These are phyloP conservation scores for Cyberlindnera lachancei DNA, from an alignment of 805 yeast genomes.

Conservation along the genomic window DNA sequence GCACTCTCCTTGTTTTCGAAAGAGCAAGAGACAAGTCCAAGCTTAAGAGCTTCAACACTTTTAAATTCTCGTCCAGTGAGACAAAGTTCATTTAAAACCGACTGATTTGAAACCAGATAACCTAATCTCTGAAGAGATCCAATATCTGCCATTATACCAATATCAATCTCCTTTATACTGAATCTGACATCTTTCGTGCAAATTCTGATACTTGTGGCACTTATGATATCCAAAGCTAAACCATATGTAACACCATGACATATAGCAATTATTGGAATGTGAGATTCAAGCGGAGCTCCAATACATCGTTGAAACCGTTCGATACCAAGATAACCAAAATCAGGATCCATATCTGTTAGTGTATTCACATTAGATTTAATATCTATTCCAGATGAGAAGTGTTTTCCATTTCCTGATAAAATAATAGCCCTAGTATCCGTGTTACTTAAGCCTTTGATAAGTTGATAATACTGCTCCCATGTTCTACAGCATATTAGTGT, in stretches of 20 bases:
- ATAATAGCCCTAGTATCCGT: slow-evolving; percentile 45
- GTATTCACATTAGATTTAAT: slow-evolving; percentile 26
- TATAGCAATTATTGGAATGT: slow-evolving; percentile 58
- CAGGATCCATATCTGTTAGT: slow-evolving; percentile 14
- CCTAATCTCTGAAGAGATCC: slow-evolving; percentile 70
- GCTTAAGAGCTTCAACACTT: slow-evolving; percentile 42
- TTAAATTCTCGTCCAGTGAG: slow-evolving; percentile 53
- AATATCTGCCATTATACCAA: slow-evolving; percentile 74
- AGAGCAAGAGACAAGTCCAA: slow-evolving; percentile 50
- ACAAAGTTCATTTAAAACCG: slow-evolving; percentile 52
- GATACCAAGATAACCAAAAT: slow-evolving; percentile 31
- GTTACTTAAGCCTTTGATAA: slow-evolving; percentile 36
- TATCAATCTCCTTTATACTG: slow-evolving; percentile 60
- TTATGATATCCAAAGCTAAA: slow-evolving; percentile 58
- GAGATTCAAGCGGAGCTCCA: slow-evolving; percentile 36
- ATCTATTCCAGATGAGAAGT: slow-evolving; percentile 64
- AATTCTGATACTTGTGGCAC: slow-evolving; percentile 51
- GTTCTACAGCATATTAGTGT: slow-evolving; percentile 26
- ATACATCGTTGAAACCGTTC: slow-evolving; percentile 53
- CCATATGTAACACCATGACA: slow-evolving; percentile 62
- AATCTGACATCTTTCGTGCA: slow-evolving; percentile 44
- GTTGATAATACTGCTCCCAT: slow-evolving; percentile 48
- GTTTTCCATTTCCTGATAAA: slow-evolving; percentile 45
- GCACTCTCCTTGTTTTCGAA: slow-evolving; percentile 42
- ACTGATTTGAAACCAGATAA: slow-evolving; percentile 40